Evolutionary conservation across 495 filamentous ascomycete genomes (phyloP).

Genomic region (Aspergillus taichungensis): DNA sequence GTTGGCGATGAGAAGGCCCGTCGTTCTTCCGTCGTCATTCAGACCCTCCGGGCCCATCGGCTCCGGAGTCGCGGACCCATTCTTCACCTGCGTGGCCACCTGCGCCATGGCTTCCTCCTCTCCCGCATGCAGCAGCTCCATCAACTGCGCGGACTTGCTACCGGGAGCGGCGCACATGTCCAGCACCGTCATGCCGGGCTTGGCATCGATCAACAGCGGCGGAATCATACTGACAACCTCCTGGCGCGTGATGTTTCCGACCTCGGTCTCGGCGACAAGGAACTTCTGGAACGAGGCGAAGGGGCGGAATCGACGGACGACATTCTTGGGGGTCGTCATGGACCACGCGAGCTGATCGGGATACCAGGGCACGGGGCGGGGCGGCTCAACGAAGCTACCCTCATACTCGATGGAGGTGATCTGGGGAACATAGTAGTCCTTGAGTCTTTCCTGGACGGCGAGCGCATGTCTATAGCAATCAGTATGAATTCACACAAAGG

Average conservation of each 20-base stretch:
- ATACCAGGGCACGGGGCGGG: conserved; percentile 76
- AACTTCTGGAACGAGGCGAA: conserved; percentile 96
- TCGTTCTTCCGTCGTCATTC: conserved; percentile 79
- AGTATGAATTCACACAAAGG: not conserved
- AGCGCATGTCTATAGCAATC: conserved; percentile 59
- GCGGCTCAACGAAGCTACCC: conserved; percentile 70
- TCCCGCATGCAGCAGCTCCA: conserved; percentile 86
- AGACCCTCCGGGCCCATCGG: conserved; percentile 36
- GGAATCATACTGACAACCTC: conserved; percentile 99
- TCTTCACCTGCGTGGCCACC: conserved; percentile 43
- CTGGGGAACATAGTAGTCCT: conserved; percentile 80
- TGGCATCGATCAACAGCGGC: conserved; percentile 82
- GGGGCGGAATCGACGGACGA: conserved; percentile 81
- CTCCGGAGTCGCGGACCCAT: conserved; percentile 40
- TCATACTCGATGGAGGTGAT: conserved; percentile 77
- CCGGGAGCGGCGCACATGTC: conserved; percentile 96
- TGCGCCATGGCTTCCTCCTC: conserved; percentile 75
- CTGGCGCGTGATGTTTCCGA: conserved; percentile 94
- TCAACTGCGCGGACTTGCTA: conserved; percentile 89
- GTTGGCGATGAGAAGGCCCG: conserved; percentile 88
- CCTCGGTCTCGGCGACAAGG: conserved; percentile 92
- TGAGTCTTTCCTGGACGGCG: conserved; percentile 72
- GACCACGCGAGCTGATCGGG: conserved; percentile 89
- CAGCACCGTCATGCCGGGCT: conserved; percentile 82
- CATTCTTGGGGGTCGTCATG: conserved; percentile 93